A percentile compares a stretch with the other conserved stretches of the same genome.
phyloP scores from a whole-genome alignment of 352 stramenopile genomes.

The Globisporangium recalcitrans region DNA sequence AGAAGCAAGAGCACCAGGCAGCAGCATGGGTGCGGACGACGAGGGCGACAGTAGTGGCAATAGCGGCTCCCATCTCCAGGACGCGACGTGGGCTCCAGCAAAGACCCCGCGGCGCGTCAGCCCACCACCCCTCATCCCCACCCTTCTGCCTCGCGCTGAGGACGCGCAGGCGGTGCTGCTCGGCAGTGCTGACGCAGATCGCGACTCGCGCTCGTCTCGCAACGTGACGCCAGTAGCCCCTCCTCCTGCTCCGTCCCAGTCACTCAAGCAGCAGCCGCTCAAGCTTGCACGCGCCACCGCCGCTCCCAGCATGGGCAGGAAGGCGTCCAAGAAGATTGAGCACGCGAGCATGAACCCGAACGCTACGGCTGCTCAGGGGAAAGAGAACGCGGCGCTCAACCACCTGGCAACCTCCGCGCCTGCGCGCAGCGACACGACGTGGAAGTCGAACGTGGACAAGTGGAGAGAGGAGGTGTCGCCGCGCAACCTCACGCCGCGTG shows the following conservation, averaged over 20 bases:
- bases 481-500: conserved; percentile 29
- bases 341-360: conserved; percentile 3
- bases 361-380: not conserved
- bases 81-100: conserved; percentile 5
- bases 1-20: not conserved
- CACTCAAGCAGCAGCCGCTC: conserved; percentile 16
- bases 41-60: conserved; percentile 19
- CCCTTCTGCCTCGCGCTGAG: not conserved
- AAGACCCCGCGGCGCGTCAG: conserved; percentile 9
- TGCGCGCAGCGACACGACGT: conserved; percentile 22
- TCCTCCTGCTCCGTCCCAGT: conserved; percentile 4
- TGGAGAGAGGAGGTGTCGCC: conserved; percentile 28
- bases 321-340: conserved; percentile 16
- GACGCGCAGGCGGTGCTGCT: not conserved
- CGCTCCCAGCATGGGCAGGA: conserved; percentile 14
- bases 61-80: conserved; percentile 13
- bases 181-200: conserved; percentile 6
- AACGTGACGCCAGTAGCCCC: conserved; percentile 1
- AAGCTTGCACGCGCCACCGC: not conserved
- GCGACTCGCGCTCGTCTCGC: conserved; percentile 12
- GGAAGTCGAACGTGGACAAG: conserved; percentile 41
- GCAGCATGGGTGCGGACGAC: conserved; percentile 15
- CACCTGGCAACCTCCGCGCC: conserved; percentile 1
- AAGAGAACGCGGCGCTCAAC: conserved; percentile 8
- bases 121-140: not conserved